These are phyloP conservation scores for Lepidium didymum DNA, from an alignment of 345 rosid genomes.

Conservation along the genomic window DNA sequence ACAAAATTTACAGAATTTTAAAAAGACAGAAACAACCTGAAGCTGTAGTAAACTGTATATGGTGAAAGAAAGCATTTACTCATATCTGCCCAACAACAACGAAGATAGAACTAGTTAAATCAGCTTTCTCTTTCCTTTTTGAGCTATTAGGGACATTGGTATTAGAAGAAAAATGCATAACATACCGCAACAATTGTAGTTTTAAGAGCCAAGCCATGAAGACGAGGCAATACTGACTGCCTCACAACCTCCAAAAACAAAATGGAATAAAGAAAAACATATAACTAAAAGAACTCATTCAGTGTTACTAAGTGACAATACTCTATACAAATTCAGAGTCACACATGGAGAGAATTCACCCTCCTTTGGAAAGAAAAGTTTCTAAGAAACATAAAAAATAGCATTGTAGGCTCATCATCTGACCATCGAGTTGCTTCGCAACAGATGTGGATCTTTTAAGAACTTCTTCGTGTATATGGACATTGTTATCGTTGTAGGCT, in stretches of 20 bases:
- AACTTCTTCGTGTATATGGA: slow-evolving; percentile 92
- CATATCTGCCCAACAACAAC: slow-evolving; percentile 53
- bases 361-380: background rate
- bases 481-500: slow-evolving; percentile 90
- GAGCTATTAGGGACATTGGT: background rate
- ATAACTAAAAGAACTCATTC: background rate
- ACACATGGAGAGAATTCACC: background rate
- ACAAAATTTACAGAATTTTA: slow-evolving; percentile 15
- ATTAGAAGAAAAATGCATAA: background rate
- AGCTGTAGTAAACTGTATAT: background rate
- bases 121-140: background rate
- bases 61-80: slow-evolving; percentile 52
- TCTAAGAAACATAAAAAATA: background rate
- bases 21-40: background rate
- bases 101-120: background rate
- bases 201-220: slow-evolving; percentile 92
- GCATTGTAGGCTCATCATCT: slow-evolving; percentile 49
- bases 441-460: slow-evolving; percentile 62
- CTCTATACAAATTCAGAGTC: background rate
- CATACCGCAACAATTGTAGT: slow-evolving; percentile 98
- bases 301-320: background rate
- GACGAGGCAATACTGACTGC: slow-evolving; percentile 87
- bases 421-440: slow-evolving; percentile 77
- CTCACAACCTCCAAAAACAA: slow-evolving; percentile 62
- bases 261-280: background rate